Evolutionary conservation across 1,284 basidiomycete species (phyloP).

Genomic region (Leccinum pallidistipes): DNA sequence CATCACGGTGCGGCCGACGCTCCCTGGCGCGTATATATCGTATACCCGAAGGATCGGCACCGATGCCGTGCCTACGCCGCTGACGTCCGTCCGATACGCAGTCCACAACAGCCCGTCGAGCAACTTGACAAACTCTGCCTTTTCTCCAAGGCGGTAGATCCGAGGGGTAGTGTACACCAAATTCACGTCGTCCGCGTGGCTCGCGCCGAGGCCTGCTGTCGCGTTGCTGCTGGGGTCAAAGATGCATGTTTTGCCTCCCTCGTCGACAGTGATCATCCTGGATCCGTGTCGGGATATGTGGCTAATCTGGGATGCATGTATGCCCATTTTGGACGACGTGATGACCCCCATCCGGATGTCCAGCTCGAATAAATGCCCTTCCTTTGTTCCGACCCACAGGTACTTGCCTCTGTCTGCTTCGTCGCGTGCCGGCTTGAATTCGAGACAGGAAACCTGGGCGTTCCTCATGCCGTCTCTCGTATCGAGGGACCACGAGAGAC

Average conservation of each 20-base stretch:
- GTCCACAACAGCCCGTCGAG: conserved; percentile 83
- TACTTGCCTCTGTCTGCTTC: conserved; percentile 44
- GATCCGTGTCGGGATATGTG: conserved; percentile 71
- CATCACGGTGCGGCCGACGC: conserved; percentile 49
- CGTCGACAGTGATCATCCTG: conserved; percentile 80
- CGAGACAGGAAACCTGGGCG: conserved; percentile 70
- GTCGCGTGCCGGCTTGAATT: conserved; percentile 58
- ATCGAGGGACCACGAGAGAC: conserved; percentile 56
- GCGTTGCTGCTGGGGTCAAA: conserved; percentile 50
- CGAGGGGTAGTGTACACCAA: conserved; percentile 53
- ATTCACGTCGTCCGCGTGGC: conserved; percentile 37
- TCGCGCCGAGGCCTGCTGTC: conserved; percentile 31
- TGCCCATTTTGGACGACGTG: conserved; percentile 54
- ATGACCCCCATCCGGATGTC: conserved; percentile 65
- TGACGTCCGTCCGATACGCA: conserved; percentile 52
- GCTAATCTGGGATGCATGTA: conserved; percentile 67
- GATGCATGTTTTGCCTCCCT: conserved; percentile 77
- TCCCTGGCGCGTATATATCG: conserved; percentile 62
- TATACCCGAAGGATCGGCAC: conserved; percentile 79
- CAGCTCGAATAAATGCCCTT: conserved; percentile 82
- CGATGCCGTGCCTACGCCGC: conserved; percentile 43
- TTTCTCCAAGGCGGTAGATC: conserved; percentile 75
- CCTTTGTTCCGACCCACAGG: conserved; percentile 87
- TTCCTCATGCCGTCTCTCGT: conserved; percentile 67
- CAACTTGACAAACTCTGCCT: conserved; percentile 76